Conservation (phyloP, 2,329 filamentous ascomycete genomes). For the Eurotiales sp. region DNA sequence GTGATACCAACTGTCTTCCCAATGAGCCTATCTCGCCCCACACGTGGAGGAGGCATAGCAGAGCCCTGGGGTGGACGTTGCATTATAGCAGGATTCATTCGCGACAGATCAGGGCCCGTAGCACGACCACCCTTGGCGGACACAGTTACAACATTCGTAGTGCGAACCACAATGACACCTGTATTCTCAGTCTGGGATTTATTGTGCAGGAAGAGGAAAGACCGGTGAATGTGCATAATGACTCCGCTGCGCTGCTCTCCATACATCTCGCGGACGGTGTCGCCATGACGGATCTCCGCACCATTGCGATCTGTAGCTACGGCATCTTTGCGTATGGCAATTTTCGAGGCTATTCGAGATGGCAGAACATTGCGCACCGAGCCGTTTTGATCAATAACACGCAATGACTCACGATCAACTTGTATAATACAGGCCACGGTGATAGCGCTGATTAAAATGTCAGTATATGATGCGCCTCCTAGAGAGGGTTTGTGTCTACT, state of each 20-base stretch:
- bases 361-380: conserved; percentile 78
- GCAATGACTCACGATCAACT: conserved; percentile 87
- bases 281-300: conserved; percentile 85
- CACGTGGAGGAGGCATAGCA: conserved; percentile 67
- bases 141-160: conserved; percentile 80
- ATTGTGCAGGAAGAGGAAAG: conserved; percentile 87
- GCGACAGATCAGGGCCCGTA: conserved; percentile 70
- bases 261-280: conserved; percentile 85
- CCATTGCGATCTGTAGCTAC: conserved; percentile 92
- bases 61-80: conserved; percentile 58
- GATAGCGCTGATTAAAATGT: conserved; percentile 54
- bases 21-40: conserved; percentile 75
- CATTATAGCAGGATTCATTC: conserved; percentile 90
- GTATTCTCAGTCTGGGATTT: conserved; percentile 80
- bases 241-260: conserved; percentile 83
- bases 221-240: conserved; percentile 89
- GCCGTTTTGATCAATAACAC: conserved; percentile 86
- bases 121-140: conserved; percentile 90
- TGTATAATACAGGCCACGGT: conserved; percentile 93
- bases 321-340: conserved; percentile 75
- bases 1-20: conserved; percentile 88
- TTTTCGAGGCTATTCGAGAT: conserved; percentile 85
- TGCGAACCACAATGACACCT: conserved; percentile 82
- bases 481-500: conserved; percentile 26
- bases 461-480: conserved; percentile 23